Base-by-base conservation (phyloP, 495 filamentous ascomycete genomes). In the Eremomyces bilateralis region DNA sequence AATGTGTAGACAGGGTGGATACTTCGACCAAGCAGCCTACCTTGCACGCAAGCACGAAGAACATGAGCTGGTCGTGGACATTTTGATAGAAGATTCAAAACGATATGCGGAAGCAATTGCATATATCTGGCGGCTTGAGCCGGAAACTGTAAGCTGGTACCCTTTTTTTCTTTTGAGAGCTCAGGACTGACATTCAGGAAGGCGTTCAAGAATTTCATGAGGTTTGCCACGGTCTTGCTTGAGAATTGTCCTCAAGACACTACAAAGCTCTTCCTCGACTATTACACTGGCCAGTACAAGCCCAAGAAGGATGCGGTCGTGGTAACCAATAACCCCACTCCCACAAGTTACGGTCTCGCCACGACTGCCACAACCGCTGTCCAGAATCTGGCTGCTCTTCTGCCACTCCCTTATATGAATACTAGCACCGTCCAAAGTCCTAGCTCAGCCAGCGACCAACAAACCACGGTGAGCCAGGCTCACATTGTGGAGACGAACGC, bases 1-100 rank as follows among this genome's bases (percentile, higher is more conserved):
- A 3, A 95, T 97, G 88, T 97, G 88, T 45, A 71, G 90, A 13
- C 88, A 97, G 57, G 90, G 83, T 16, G 83, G 90, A n/a, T 97
- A 97, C 51, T 85, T 74, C 48, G 80, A 93, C 41, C 88, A 97
- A 57, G 88, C 88, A 4, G 90, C 88, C 1, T 95, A 88, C 48
- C 65, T 97, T 31, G 85, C 88, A 8, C 80, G 81, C 36, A 90
- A 93, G 48, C 84, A 95, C 48, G 71, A 78, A 4, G 90, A 97
- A 48, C 79, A 88, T 45, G 83, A 91, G 21, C 64, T 93, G 38
- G 88, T 97, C 1, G 74, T 95, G 6, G 81, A 91, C 50, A 92
- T 97, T 27, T 50, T 97, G 35, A 84, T 95, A 28, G 88, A 97
- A 51, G 83, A 97, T 46, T 81, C 81, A 0, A 83, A 85, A 48